Evolutionary conservation across 345 rosid species (phyloP), one percentile per base, ranked within the genome.

Genomic region (Euphorbia lathyris): DNA sequence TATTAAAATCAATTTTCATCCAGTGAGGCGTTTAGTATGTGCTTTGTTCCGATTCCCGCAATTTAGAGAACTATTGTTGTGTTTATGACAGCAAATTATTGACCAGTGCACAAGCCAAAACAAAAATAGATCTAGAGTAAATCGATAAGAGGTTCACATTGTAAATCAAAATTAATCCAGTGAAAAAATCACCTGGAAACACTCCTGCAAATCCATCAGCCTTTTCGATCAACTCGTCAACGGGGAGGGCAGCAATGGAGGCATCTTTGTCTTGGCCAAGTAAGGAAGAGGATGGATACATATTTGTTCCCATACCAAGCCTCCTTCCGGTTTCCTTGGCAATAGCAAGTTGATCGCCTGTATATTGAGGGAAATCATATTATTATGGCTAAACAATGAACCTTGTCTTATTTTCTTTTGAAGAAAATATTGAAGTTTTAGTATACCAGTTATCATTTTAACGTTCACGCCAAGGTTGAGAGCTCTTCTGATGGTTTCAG

Each of bases 131-230:
- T 51, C 2, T 57, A 3, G 34, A 57, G 8, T 12, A 26, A 57
- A 57, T 25, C 13, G 13, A 27, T 27, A 58, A 26, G 9, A 13
- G 8, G n/a, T 29, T 58, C 23, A 20, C 52, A 47, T 47, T 59
- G 17, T 14, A 26, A 5, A 7, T 1, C 9, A 66, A 9, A 25
- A 40, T 20, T 13, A 19, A 30, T 22, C 67, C 47, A 38, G 53
- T 34, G 22, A 72, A 48, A 26, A 29, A 55, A 30, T 26, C 47
- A 93, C 98, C 97, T 65, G 97, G 98, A 76, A 93, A 93, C 23
- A 93, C 97, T 72, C 93, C 96, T 40, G 96, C 92, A 83, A 93
- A 93, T 68, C 98, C 98, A 81, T 93, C 98, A 29, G 98, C 97
- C 82, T 87, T 89, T 79, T 93, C 98, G 58, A 93, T 93, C 72